Evolutionary conservation across 2,329 filamentous ascomycete species (phyloP).

Genomic region (Akanthomyces uredinophilus): DNA sequence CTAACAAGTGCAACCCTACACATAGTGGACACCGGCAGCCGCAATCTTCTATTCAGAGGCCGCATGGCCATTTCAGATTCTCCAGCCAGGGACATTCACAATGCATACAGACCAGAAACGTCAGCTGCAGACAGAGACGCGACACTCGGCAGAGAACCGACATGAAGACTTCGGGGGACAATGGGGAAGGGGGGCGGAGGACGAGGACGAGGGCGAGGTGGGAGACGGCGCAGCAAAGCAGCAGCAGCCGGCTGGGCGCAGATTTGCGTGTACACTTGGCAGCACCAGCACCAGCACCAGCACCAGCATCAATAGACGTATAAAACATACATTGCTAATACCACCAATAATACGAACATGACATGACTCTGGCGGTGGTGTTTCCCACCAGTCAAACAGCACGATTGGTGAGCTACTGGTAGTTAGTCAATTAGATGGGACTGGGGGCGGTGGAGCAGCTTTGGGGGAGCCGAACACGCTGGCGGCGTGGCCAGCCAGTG

Average conservation of each 20-base stretch:
- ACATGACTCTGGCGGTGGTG: no score
- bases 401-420: neutral
- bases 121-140: neutral
- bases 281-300: neutral
- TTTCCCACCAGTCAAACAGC: no score
- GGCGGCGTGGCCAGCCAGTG: neutral
- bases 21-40: slow-evolving; percentile 4
- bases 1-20: neutral
- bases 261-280: neutral
- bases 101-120: neutral
- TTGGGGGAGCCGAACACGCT: neutral
- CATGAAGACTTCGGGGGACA: neutral
- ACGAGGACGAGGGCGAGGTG: neutral
- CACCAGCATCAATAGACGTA: neutral
- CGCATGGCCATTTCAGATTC: neutral
- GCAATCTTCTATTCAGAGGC: slow-evolving; percentile 7
- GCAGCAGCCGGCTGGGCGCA: neutral
- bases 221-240: neutral
- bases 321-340: neutral
- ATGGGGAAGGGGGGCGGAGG: neutral
- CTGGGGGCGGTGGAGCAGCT: neutral
- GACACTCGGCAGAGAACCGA: neutral
- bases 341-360: neutral
- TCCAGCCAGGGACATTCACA: neutral
- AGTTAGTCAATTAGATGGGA: no score